These are phyloP conservation scores for Pseudomassariella vexata DNA, from an alignment of 2,329 filamentous ascomycete species.

Conservation along the genomic window DNA sequence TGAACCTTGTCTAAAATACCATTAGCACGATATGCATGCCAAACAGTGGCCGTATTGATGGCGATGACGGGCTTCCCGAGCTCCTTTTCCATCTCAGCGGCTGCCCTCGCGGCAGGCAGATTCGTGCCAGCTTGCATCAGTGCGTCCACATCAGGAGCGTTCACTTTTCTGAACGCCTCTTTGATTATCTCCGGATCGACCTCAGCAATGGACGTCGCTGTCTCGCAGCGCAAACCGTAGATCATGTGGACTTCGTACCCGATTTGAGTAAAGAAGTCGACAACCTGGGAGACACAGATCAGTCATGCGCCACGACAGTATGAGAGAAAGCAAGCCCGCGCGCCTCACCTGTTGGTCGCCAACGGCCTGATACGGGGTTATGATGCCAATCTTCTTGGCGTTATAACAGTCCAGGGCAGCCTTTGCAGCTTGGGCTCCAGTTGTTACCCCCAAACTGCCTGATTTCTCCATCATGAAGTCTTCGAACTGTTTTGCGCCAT, in stretches of 20 bases:
- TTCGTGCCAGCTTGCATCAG: constrained; percentile 27
- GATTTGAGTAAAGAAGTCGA: constrained; percentile 23
- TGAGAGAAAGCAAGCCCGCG: too few species aligned
- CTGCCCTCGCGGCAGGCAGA: constrained; percentile 21
- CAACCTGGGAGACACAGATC: constrained; percentile 13
- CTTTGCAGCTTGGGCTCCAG: constrained; percentile 23
- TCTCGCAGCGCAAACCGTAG: constrained; percentile 21
- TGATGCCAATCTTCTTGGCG: constrained; percentile 22
- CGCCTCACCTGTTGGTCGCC: constrained; percentile 19
- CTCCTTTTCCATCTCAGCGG: constrained; percentile 21
- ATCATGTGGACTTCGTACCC: constrained; percentile 21
- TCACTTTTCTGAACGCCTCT: constrained; percentile 17
- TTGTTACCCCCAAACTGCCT: constrained; percentile 21
- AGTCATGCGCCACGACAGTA: too few species aligned
- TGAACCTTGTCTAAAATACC: constrained; percentile 18
- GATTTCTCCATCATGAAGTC: constrained; percentile 22
- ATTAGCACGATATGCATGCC: constrained; percentile 22
- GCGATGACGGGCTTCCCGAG: constrained; percentile 22
- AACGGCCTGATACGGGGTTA: constrained; percentile 24
- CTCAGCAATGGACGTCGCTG: constrained; percentile 19
- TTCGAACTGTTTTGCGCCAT: constrained; percentile 22
- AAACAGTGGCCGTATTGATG: constrained; percentile 25
- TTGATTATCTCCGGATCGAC: constrained; percentile 24
- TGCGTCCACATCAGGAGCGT: constrained; percentile 18
- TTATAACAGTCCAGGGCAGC: constrained; percentile 20